These are phyloP conservation scores for Monotropa hypopitys DNA, from an alignment of 179 eudicot genomes.

Conservation along the genomic window DNA sequence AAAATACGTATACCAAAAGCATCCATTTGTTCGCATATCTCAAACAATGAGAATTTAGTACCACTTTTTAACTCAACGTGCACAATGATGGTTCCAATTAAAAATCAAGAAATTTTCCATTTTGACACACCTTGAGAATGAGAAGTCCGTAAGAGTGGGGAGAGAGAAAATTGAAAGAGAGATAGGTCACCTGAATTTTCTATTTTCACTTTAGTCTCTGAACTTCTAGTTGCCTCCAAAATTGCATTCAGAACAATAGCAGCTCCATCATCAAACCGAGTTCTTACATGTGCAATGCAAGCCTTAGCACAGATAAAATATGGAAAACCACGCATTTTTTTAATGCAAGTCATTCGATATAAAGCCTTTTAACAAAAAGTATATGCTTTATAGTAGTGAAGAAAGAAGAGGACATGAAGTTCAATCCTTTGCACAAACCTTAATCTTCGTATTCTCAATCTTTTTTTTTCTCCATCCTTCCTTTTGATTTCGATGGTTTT, in stretches of 20 bases:
- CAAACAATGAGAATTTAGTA: not conserved
- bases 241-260: conserved; percentile 60
- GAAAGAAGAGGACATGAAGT: not conserved
- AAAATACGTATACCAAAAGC: not conserved
- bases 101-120: too few species aligned
- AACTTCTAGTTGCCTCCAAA: conserved; percentile 39
- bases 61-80: not conserved
- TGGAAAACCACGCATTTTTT: not conserved
- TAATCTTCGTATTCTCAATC: not conserved
- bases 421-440: not conserved
- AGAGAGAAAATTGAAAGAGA: not conserved
- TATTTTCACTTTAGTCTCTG: conserved; percentile 25
- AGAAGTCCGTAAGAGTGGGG: not conserved
- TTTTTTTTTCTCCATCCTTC: not conserved
- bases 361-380: not conserved
- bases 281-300: conserved; percentile 54
- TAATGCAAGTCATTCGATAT: not conserved
- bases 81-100: not conserved
- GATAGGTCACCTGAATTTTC: conserved; percentile 42
- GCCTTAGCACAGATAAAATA: conserved; percentile 28
- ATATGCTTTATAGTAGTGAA: not conserved
- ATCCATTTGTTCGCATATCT: not conserved
- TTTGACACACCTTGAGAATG: not conserved
- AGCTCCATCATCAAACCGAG: conserved; percentile 39
- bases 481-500: not conserved